Evolutionary conservation across 2,329 filamentous ascomycete species (phyloP).

Genomic region (Aspergillus terreus): DNA sequence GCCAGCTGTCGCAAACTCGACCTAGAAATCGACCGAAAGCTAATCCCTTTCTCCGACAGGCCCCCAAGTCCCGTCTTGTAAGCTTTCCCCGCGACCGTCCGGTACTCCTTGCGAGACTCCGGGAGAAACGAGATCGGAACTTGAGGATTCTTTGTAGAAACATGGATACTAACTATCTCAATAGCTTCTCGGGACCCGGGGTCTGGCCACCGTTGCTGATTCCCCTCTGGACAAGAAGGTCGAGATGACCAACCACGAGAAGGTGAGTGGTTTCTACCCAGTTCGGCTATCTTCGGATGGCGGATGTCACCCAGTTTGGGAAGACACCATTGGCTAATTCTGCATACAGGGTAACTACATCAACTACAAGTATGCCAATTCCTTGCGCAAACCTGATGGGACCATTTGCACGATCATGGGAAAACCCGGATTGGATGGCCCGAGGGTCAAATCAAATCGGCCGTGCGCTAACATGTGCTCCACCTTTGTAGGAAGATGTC

Average conservation of each 20-base stretch:
- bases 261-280: constrained; percentile 42
- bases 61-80: constrained; percentile 46
- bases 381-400: background rate
- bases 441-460: no score
- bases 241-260: constrained; percentile 95
- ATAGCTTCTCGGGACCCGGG: constrained; percentile 60
- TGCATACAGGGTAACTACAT: constrained; percentile 72
- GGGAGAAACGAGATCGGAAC: background rate
- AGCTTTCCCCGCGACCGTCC: constrained; percentile 20
- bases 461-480: constrained; percentile 19
- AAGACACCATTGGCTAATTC: constrained; percentile 23
- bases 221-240: constrained; percentile 91
- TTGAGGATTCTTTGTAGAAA: background rate
- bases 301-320: constrained; percentile 5
- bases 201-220: constrained; percentile 82
- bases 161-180: constrained; percentile 20
- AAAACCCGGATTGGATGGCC: background rate
- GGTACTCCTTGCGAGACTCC: background rate
- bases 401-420: background rate
- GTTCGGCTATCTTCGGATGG: constrained; percentile 21
- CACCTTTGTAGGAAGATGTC: constrained; percentile 77
- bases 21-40: constrained; percentile 2
- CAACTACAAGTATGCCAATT: constrained; percentile 69
- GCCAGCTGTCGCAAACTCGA: no score
- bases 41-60: constrained; percentile 28